These are phyloP conservation scores for Gastrodia elata DNA, from an alignment of 106 monocot species.

Conservation along the genomic window DNA sequence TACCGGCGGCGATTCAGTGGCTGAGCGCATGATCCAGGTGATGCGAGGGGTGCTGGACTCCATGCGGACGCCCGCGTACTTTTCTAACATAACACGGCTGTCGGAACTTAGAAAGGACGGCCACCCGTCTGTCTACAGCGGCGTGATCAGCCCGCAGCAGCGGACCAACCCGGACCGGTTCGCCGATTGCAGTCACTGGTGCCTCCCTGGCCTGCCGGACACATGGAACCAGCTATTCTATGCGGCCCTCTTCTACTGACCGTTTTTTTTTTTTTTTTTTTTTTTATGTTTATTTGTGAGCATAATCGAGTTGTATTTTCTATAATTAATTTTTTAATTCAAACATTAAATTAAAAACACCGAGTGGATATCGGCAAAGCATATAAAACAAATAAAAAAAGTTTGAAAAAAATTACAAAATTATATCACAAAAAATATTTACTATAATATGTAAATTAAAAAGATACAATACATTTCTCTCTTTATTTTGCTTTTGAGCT, in stretches of 20 bases:
- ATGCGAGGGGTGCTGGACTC: constrained; percentile 26
- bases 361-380: too few relatives aligned
- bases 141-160: constrained; percentile 56
- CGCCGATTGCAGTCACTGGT: constrained; percentile 96
- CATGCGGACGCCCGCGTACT: constrained; percentile 45
- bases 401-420: too few relatives aligned
- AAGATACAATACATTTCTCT: too few relatives aligned
- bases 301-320: too few relatives aligned
- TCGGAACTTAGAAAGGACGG: constrained; percentile 78
- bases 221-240: constrained; percentile 87
- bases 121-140: constrained; percentile 75
- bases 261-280: neutral
- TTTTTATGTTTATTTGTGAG: too few relatives aligned
- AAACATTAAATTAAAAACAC: too few relatives aligned
- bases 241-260: constrained; percentile 13
- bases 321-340: too few relatives aligned
- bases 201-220: constrained; percentile 86
- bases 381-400: too few relatives aligned
- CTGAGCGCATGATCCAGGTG: constrained; percentile 45
- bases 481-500: too few relatives aligned
- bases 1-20: neutral
- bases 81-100: constrained; percentile 58
- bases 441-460: too few relatives aligned
- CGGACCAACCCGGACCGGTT: constrained; percentile 57
- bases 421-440: too few relatives aligned